Evolutionary conservation across 2,329 filamentous ascomycete genomes (phyloP).

Genomic region (Ascosphaera aggregata): DNA sequence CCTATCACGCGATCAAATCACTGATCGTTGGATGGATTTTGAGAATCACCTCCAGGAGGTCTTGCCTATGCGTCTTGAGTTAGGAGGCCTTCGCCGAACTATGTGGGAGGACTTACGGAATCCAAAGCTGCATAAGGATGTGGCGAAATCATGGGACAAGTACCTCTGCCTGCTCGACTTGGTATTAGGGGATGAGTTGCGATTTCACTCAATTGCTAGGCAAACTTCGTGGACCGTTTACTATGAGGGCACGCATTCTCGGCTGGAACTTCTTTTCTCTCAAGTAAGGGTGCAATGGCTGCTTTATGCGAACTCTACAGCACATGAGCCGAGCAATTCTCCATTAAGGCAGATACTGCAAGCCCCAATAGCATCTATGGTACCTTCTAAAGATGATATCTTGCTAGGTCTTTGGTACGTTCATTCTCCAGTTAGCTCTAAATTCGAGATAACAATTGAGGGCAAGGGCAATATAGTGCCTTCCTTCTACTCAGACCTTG

Average conservation of each 20-base stretch:
- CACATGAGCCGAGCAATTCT: conserved; percentile 16
- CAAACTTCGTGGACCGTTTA: conserved; percentile 19
- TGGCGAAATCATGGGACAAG: conserved; percentile 3
- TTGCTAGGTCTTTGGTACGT: conserved; percentile 22
- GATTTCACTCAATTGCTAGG: conserved; percentile 12
- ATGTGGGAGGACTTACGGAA: conserved; percentile 8
- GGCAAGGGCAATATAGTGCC: conserved; percentile 12
- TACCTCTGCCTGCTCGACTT: conserved; percentile 2
- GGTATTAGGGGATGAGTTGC: conserved; percentile 13
- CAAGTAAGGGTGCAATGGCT: conserved; percentile 20
- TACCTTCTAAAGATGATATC: conserved; percentile 11
- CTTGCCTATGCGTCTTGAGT: conserved; percentile 19
- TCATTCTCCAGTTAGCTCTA: conserved; percentile 16
- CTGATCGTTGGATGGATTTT: conserved; percentile 22
- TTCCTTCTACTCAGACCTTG: conserved; percentile 19
- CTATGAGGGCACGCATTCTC: conserved; percentile 18
- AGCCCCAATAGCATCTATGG: conserved; percentile 26
- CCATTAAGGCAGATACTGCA: conserved; percentile 19
- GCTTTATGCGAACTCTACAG: conserved; percentile 23
- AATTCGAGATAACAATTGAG: conserved; percentile 14
- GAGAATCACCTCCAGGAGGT: conserved; percentile 17
- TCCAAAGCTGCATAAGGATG: background rate
- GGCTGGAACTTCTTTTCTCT: conserved; percentile 17
- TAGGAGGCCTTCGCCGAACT: conserved; percentile 11
- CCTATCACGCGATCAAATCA: conserved; percentile 10